Conservation (phyloP, 306 rosid genomes). For the Dryas alaskensis region DNA sequence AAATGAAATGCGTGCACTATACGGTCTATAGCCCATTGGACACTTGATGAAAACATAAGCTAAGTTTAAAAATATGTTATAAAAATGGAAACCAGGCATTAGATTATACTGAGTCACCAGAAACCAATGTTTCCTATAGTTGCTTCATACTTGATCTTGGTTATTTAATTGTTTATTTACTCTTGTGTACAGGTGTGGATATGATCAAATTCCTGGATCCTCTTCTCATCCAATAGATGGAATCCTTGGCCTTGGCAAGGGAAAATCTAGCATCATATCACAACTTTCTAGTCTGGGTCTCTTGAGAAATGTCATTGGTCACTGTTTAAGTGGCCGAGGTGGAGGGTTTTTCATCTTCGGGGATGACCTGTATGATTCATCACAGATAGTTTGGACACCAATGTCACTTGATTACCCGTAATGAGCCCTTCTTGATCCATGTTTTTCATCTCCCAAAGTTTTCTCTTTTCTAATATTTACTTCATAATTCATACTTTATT, state of each 20-base stretch:
- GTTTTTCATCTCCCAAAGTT: slow-evolving; percentile 10
- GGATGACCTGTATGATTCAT: slow-evolving; percentile 53
- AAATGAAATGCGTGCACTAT: neutral
- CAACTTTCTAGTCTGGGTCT: slow-evolving; percentile 70
- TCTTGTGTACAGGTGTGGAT: slow-evolving; percentile 70
- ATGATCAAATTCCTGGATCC: slow-evolving; percentile 65
- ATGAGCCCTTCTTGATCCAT: slow-evolving; percentile 29
- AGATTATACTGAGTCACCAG: neutral
- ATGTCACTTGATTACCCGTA: slow-evolving; percentile 62
- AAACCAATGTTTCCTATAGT: neutral
- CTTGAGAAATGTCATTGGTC: slow-evolving; percentile 69
- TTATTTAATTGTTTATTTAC: neutral
- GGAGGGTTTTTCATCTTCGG: slow-evolving; percentile 92
- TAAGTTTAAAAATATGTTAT: neutral
- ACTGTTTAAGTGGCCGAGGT: slow-evolving; percentile 74
- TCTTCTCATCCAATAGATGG: slow-evolving; percentile 76
- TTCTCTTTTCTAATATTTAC: neutral
- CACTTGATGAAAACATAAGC: neutral
- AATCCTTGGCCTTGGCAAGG: slow-evolving; percentile 87
- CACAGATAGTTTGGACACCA: slow-evolving; percentile 56
- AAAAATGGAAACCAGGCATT: slow-evolving; percentile 1
- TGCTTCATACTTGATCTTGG: neutral
- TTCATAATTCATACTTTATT: slow-evolving; percentile 3
- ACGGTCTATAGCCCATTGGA: neutral
- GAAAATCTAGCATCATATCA: slow-evolving; percentile 71